Conservation (phyloP, 768 basidiomycete species). For the Calocybe gangraenosa region DNA sequence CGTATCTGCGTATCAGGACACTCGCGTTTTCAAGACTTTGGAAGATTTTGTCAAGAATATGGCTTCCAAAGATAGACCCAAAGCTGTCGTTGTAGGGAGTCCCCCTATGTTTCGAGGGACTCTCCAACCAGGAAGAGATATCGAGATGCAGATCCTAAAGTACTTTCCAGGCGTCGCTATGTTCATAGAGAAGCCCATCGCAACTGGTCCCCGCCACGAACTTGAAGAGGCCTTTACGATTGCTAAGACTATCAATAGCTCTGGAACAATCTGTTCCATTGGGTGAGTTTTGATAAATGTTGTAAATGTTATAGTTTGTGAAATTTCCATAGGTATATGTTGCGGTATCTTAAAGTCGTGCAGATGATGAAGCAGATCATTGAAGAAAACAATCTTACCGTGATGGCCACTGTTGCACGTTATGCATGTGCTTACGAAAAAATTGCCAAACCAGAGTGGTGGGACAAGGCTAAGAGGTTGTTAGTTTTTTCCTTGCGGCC, state of each 20-base stretch:
- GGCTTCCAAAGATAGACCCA: constrained; percentile 61
- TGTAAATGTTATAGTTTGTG: constrained; percentile 4
- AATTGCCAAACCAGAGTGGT: constrained; percentile 85
- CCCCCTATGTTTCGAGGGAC: constrained; percentile 94
- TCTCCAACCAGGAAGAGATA: constrained; percentile 67
- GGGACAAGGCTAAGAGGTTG: constrained; percentile 86
- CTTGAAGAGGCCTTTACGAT: constrained; percentile 68
- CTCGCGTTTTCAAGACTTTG: constrained; percentile 78
- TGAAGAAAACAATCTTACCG: constrained; percentile 87
- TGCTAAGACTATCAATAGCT: constrained; percentile 65
- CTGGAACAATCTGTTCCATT: constrained; percentile 79
- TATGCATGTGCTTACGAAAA: constrained; percentile 87
- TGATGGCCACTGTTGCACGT: constrained; percentile 94
- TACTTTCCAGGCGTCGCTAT: constrained; percentile 84
- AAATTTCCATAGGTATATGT: constrained; percentile 66
- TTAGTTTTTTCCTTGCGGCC: constrained; percentile 3
- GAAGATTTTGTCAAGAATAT: constrained; percentile 79
- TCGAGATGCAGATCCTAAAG: constrained; percentile 85
- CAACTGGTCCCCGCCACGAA: constrained; percentile 71
- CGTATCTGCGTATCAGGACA: constrained; percentile 87
- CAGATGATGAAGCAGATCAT: constrained; percentile 98
- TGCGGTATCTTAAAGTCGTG: constrained; percentile 89
- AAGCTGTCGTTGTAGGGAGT: constrained; percentile 83
- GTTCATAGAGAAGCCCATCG: constrained; percentile 92
- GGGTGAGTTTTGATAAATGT: constrained; percentile 48